Evolutionary conservation across 2,329 filamentous ascomycete genomes (phyloP), one percentile per base, ranked within the genome.

Genomic region (Chaetomium sp.): DNA sequence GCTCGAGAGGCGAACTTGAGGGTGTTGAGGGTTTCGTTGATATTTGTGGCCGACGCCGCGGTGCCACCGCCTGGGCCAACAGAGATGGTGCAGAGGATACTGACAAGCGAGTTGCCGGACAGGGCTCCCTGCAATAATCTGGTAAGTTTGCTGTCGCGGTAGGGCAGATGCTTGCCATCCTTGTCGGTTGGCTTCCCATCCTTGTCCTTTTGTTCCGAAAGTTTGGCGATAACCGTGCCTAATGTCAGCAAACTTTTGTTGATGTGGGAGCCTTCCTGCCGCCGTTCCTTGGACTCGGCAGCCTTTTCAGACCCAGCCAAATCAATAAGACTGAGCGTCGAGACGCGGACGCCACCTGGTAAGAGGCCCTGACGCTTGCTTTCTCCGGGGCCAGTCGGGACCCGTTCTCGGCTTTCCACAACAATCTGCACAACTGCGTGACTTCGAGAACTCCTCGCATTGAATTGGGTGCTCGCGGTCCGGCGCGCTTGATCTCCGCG

Each of bases 391-490:
- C 73, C 76, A 8, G 79, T 78, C 0, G 89, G 84, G 43, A 86
- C 82, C 47, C 94, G 87, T 71, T 96, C 92, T 70, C 94, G 83
- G 68, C 91, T 96, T 71, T 99, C 94, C 10, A 99, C 94, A 2
- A 99, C 92, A 64, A 99, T 99, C 71, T 99, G 94, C 40, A 99
- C 94, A 19, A 99, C 94, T 0, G 94, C 94, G 68, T 99, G 94
- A 81, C 91, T 96, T 73, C 94, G 89, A 49, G 94, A 99, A 75
- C 92, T 97, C 64, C 92, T 85, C 19, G 91, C 83, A 68, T 99
- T 99, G 79, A 95, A 99, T 67, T 99, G 94, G 0, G 94, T 99
- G 70, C 91, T 96, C 56, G 90, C 90, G 1, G 91, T 95, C 65
- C 91, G 81, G 66, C 94, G 82, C 32, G 91, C 90, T 68, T 95